Conservation (phyloP, 306 rosid species). For the Macrotyloma uniflorum region DNA sequence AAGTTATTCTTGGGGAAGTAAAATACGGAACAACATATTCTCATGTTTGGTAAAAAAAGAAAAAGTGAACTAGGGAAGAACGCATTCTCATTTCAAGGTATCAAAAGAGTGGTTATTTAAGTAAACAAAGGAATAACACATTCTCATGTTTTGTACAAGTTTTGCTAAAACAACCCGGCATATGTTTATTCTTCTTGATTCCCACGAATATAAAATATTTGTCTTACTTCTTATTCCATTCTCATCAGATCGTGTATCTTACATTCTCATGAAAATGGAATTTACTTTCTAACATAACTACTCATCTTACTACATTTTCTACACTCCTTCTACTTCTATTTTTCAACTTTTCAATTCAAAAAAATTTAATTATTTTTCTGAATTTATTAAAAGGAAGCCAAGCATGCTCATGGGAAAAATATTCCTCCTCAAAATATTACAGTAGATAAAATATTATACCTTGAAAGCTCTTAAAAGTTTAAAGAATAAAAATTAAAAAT, state of each 20-base stretch:
- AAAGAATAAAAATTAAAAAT: background rate
- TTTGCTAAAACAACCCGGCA: background rate
- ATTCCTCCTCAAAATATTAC: background rate
- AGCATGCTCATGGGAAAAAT: background rate
- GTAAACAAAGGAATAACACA: background rate
- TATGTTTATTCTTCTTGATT: background rate
- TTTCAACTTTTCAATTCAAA: background rate
- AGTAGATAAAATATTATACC: background rate
- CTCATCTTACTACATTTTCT: background rate
- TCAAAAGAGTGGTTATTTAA: background rate
- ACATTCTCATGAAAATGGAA: background rate
- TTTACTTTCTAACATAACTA: background rate
- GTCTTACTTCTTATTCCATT: background rate
- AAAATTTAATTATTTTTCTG: background rate
- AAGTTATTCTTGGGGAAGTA: background rate
- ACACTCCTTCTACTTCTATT: background rate
- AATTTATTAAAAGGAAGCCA: background rate
- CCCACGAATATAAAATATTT: background rate
- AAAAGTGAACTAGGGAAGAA: no score
- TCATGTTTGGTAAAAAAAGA: background rate
- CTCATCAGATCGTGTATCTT: background rate
- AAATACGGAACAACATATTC: background rate
- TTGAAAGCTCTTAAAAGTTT: background rate
- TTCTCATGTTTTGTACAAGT: background rate
- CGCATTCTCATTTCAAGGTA: background rate